Conservation (phyloP, 2,329 filamentous ascomycete species). For the Calonectria pseudoturangicola region DNA sequence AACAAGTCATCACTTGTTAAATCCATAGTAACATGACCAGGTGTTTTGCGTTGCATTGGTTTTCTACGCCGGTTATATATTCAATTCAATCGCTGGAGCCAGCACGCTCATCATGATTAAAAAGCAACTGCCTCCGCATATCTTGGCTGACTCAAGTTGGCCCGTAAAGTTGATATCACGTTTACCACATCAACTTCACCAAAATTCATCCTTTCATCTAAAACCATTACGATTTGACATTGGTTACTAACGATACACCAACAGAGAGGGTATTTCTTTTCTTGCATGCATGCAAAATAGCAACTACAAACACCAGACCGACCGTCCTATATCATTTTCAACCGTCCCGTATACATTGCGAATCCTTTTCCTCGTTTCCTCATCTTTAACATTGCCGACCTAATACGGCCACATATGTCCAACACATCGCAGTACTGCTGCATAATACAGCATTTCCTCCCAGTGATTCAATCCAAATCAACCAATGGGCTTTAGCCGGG, state of each 20-base stretch:
- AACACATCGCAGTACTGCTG: background rate
- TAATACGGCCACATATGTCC: background rate
- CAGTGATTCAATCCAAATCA: background rate
- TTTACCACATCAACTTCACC: background rate
- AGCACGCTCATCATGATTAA: too few relatives aligned
- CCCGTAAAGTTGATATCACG: too few relatives aligned
- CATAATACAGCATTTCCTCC: background rate
- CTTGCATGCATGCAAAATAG: conserved; percentile 24
- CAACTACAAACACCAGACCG: conserved; percentile 6
- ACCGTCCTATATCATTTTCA: conserved; percentile 3
- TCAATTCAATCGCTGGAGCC: too few relatives aligned
- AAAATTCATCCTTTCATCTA: background rate
- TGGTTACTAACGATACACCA: conserved; percentile 29
- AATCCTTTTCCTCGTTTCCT: conserved; percentile 11
- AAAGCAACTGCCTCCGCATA: too few relatives aligned
- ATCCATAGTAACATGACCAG: too few relatives aligned
- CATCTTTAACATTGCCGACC: conserved; percentile 8
- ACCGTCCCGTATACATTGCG: background rate
- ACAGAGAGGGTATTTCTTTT: conserved; percentile 40
- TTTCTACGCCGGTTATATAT: too few relatives aligned
- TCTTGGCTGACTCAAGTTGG: too few relatives aligned
- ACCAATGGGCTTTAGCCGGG: background rate
- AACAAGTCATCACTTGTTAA: too few relatives aligned
- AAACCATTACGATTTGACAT: conserved; percentile 20
- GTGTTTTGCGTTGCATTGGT: too few relatives aligned